These are phyloP conservation scores for Lagerstroemia speciosa DNA, from an alignment of 345 rosid genomes.

Conservation along the genomic window DNA sequence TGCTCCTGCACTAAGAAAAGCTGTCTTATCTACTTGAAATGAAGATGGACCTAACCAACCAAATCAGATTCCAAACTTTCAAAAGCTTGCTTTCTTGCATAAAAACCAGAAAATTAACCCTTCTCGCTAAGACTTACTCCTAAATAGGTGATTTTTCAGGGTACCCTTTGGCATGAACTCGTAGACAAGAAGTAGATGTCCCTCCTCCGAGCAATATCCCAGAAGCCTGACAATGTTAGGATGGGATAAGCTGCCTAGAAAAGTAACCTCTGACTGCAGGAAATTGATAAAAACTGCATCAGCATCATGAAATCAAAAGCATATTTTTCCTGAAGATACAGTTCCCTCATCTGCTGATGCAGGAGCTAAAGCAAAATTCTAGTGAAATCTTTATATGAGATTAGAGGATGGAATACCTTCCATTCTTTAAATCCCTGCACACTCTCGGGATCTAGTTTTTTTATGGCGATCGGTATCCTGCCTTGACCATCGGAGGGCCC, in stretches of 20 bases:
- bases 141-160: conserved; percentile 15
- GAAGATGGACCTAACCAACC: background rate
- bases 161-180: conserved; percentile 21
- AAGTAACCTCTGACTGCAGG: conserved; percentile 15
- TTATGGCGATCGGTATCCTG: background rate
- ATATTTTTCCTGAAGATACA: background rate
- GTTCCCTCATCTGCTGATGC: background rate
- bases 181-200: conserved; percentile 14
- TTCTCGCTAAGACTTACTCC: conserved; percentile 13
- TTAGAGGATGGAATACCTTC: conserved; percentile 8
- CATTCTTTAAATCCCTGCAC: conserved; percentile 13
- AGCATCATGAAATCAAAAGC: background rate
- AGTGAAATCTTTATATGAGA: background rate
- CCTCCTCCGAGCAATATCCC: conserved; percentile 21
- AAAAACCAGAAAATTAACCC: background rate
- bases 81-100: background rate
- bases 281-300: background rate
- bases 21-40: background rate
- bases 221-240: conserved; percentile 18
- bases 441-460: conserved; percentile 1
- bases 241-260: conserved; percentile 14
- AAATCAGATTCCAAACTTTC: background rate
- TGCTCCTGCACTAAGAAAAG: conserved; percentile 10
- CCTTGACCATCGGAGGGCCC: background rate
- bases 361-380: background rate